These are phyloP conservation scores for Eremochloa ophiuroides DNA, from an alignment of 176 grass and related monocot genomes.

Conservation along the genomic window DNA sequence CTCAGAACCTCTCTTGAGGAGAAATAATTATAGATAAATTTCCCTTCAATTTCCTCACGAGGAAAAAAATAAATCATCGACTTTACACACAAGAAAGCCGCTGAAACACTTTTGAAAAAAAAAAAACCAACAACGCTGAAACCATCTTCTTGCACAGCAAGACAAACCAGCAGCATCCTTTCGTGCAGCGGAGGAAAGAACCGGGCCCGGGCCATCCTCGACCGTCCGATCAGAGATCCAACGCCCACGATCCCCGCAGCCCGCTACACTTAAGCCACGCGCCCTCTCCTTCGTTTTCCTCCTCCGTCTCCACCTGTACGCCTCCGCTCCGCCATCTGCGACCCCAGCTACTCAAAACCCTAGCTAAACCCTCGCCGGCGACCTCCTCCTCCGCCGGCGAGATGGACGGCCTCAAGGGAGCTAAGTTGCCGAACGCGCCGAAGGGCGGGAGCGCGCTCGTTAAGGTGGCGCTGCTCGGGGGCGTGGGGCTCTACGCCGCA, in stretches of 20 bases:
- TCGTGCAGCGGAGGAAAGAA: conserved; percentile 36
- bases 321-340: no score
- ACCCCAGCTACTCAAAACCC: conserved; percentile 12
- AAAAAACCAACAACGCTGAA: not conserved
- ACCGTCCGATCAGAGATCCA: conserved; percentile 11
- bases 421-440: conserved; percentile 33
- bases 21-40: no score
- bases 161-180: not conserved
- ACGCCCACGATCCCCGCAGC: not conserved
- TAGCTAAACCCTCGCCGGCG: conserved; percentile 18
- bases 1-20: no score
- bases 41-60: no score
- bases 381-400: not conserved
- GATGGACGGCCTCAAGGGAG: conserved; percentile 50
- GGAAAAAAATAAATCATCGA: no score
- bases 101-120: not conserved
- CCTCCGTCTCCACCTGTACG: not conserved
- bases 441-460: conserved; percentile 15
- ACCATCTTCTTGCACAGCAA: conserved; percentile 25
- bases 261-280: not conserved
- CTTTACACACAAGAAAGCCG: no score
- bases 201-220: not conserved
- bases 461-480: conserved; percentile 51
- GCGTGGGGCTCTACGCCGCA: conserved; percentile 44
- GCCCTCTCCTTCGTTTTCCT: not conserved